phyloP scores from a whole-genome alignment of 2,329 filamentous ascomycete species.

The Fusarium tricinctum region DNA sequence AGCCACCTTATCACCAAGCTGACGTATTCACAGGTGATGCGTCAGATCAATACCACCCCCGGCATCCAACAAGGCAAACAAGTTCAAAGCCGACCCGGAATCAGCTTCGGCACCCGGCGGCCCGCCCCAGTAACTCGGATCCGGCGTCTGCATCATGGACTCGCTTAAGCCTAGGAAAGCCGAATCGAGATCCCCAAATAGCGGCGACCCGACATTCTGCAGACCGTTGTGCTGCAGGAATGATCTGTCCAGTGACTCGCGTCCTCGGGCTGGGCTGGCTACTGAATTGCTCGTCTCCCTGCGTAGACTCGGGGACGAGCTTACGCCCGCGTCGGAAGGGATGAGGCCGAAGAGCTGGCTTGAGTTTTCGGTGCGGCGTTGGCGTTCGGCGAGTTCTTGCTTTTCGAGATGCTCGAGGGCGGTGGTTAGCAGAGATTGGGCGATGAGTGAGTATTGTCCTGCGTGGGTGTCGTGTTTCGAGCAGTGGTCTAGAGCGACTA shows the following conservation, averaged over 20 bases:
- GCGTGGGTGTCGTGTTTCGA: conserved; percentile 65
- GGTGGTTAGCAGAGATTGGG: conserved; percentile 63
- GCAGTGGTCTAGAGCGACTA: conserved; percentile 64
- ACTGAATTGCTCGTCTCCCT: conserved; percentile 29
- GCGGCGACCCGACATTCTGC: conserved; percentile 50
- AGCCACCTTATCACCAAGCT: neutral
- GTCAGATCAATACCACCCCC: conserved; percentile 68
- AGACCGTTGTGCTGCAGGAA: conserved; percentile 49
- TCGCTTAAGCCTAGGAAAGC: conserved; percentile 57
- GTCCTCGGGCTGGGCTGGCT: conserved; percentile 37
- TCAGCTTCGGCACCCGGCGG: conserved; percentile 58
- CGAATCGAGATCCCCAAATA: conserved; percentile 55
- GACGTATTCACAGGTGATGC: conserved; percentile 52
- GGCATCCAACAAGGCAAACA: conserved; percentile 66
- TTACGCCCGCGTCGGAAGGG: conserved; percentile 46
- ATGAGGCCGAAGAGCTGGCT: conserved; percentile 67
- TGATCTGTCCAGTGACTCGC: conserved; percentile 49
- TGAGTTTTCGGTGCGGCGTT: conserved; percentile 64
- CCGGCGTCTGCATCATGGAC: conserved; percentile 58
- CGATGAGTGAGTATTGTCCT: conserved; percentile 66
- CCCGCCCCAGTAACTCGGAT: conserved; percentile 57
- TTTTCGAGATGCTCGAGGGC: conserved; percentile 64
- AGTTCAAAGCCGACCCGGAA: conserved; percentile 61
- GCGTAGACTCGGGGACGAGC: conserved; percentile 24
- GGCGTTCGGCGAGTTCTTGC: conserved; percentile 62